Evolutionary conservation across 345 rosid genomes (phyloP).

Genomic region (Zanthoxylum bungeanum): DNA sequence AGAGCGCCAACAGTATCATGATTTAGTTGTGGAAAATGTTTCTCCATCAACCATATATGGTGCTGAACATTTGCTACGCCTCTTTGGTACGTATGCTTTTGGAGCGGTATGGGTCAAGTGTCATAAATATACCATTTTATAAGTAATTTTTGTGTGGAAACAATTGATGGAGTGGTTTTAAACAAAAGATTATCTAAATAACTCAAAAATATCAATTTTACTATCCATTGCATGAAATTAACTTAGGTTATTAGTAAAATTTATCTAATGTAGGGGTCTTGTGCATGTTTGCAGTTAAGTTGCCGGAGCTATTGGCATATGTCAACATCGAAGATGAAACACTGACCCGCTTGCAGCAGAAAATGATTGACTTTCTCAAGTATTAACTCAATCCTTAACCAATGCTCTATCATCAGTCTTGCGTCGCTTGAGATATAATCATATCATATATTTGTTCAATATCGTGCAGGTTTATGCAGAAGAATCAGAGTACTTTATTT

Average conservation of each 20-base stretch:
- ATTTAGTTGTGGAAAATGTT: conserved; percentile 37
- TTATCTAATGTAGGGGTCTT: background rate
- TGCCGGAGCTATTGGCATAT: conserved; percentile 84
- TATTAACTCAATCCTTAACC: conserved; percentile 19
- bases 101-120: background rate
- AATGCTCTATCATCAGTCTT: background rate
- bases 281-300: conserved; percentile 59
- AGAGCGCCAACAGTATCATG: conserved; percentile 76
- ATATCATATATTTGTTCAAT: background rate
- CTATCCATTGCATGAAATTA: background rate
- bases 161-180: background rate
- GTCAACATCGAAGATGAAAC: conserved; percentile 93
- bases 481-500: conserved; percentile 79
- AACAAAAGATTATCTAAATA: background rate
- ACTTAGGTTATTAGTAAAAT: background rate
- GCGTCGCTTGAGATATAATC: background rate
- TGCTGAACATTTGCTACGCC: conserved; percentile 80
- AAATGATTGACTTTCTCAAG: conserved; percentile 83
- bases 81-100: conserved; percentile 48
- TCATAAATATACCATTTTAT: background rate
- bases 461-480: conserved; percentile 74
- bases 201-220: background rate
- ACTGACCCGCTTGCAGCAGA: conserved; percentile 71
- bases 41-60: conserved; percentile 81
- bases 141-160: background rate